A percentile compares a stretch with the other conserved stretches of the same genome.
These are phyloP conservation scores for Malus asiatica DNA, from an alignment of 306 rosid genomes.

Conservation along the genomic window DNA sequence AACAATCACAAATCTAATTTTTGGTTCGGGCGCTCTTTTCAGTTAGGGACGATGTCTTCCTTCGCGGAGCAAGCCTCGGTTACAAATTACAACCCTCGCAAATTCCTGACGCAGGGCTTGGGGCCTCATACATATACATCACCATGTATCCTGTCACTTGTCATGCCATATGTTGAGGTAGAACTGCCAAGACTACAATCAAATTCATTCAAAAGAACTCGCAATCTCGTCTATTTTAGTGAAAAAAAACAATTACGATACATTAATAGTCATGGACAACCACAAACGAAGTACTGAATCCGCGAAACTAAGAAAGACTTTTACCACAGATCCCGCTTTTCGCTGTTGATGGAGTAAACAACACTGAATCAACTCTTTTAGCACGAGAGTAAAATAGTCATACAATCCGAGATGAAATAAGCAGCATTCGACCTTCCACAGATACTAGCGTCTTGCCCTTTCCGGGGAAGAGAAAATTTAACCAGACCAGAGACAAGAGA, in stretches of 20 bases:
- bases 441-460: not conserved
- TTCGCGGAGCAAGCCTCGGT: too few species aligned
- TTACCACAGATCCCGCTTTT: too few species aligned
- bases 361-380: not conserved
- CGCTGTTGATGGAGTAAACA: too few species aligned
- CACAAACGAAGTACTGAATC: not conserved
- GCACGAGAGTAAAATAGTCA: not conserved
- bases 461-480: not conserved
- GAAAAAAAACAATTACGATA: not conserved
- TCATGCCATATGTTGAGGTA: too few species aligned
- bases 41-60: too few species aligned
- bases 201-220: not conserved
- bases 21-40: too few species aligned
- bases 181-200: not conserved
- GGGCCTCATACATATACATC: too few species aligned
- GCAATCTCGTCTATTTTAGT: not conserved
- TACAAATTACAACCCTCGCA: too few species aligned
- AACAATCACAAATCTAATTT: too few species aligned
- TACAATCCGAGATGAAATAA: not conserved
- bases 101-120: too few species aligned
- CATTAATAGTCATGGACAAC: not conserved
- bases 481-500: slow-evolving; percentile 50
- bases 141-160: too few species aligned
- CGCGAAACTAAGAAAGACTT: too few species aligned
- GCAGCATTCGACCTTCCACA: not conserved